Percentiles rank a stretch among this genome's conserved stretches.
Evolutionary conservation across 441 rosid genomes (phyloP).

Genomic region (Geranium incanum): DNA sequence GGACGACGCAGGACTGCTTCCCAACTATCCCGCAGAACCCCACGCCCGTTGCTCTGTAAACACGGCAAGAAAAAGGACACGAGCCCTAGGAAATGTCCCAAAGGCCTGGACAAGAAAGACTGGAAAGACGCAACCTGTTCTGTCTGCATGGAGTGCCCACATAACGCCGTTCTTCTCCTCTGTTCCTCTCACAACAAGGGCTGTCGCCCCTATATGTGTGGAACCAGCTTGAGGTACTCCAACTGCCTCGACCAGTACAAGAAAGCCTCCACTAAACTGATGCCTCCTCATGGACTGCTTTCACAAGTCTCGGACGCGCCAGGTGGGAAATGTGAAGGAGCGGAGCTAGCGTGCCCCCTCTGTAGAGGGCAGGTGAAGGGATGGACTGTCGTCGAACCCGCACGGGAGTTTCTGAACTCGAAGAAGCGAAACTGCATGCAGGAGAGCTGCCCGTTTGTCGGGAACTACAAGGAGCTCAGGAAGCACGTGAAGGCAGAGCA

Average conservation of each 20-base stretch:
- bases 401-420: slow-evolving; percentile 61
- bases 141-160: slow-evolving; percentile 95
- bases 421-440: slow-evolving; percentile 88
- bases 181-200: slow-evolving; percentile 95
- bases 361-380: slow-evolving; percentile 97
- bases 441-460: slow-evolving; percentile 66
- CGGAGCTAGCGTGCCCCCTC: slow-evolving; percentile 78
- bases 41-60: slow-evolving; percentile 40
- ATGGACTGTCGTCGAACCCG: slow-evolving; percentile 91
- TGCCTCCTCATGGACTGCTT: slow-evolving; percentile 26
- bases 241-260: slow-evolving; percentile 90
- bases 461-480: slow-evolving; percentile 81
- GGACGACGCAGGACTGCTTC: slow-evolving; percentile 46
- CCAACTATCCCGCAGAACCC: slow-evolving; percentile 43
- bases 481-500: slow-evolving; percentile 25
- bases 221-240: slow-evolving; percentile 91
- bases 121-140: slow-evolving; percentile 84
- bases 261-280: slow-evolving; percentile 61
- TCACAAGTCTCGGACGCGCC: slow-evolving; percentile 26
- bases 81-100: slow-evolving; percentile 40
- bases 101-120: slow-evolving; percentile 52
- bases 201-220: slow-evolving; percentile 96
- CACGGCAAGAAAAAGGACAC: slow-evolving; percentile 29
- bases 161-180: slow-evolving; percentile 90
- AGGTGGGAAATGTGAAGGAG: slow-evolving; percentile 44